These are phyloP conservation scores for Zygosaccharomyces sapae DNA, from an alignment of 1,139 yeast species.

Conservation along the genomic window DNA sequence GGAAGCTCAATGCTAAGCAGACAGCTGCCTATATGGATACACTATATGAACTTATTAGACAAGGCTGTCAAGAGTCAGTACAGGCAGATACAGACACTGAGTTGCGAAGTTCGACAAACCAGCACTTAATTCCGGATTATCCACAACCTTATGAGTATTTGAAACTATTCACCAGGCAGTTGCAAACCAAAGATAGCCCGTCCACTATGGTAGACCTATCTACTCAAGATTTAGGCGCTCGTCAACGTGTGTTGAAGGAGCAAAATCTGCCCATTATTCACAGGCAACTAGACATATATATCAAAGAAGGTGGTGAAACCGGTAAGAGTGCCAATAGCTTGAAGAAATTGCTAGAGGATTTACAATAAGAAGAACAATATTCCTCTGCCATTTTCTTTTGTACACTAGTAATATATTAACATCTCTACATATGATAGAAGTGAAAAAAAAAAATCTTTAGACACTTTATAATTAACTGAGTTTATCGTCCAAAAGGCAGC, in stretches of 20 bases:
- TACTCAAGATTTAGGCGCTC: slow-evolving; percentile 45
- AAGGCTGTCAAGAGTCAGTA: slow-evolving; percentile 39
- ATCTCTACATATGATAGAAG: neutral
- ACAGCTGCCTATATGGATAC: slow-evolving; percentile 40
- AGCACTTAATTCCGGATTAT: slow-evolving; percentile 50
- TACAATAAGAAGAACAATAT: neutral
- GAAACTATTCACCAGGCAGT: slow-evolving; percentile 47
- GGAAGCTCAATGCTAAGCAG: slow-evolving; percentile 20
- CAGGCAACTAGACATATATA: slow-evolving; percentile 48
- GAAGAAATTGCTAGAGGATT: slow-evolving; percentile 23
- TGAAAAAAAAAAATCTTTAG: neutral
- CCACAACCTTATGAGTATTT: slow-evolving; percentile 61
- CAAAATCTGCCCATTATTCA: slow-evolving; percentile 49
- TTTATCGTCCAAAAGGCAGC: neutral
- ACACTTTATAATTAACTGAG: slow-evolving; percentile 1
- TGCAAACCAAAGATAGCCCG: slow-evolving; percentile 26
- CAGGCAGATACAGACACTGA: slow-evolving; percentile 11
- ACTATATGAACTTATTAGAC: slow-evolving; percentile 42
- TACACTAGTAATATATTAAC: neutral
- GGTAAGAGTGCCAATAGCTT: slow-evolving; percentile 54
- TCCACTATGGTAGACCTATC: slow-evolving; percentile 18
- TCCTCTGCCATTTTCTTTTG: neutral
- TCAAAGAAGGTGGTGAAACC: slow-evolving; percentile 72
- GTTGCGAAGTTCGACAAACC: slow-evolving; percentile 45
- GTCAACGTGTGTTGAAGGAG: slow-evolving; percentile 53